These are phyloP conservation scores for Jamesozyma spencerorum DNA, from an alignment of 805 yeast species.

Conservation along the genomic window DNA sequence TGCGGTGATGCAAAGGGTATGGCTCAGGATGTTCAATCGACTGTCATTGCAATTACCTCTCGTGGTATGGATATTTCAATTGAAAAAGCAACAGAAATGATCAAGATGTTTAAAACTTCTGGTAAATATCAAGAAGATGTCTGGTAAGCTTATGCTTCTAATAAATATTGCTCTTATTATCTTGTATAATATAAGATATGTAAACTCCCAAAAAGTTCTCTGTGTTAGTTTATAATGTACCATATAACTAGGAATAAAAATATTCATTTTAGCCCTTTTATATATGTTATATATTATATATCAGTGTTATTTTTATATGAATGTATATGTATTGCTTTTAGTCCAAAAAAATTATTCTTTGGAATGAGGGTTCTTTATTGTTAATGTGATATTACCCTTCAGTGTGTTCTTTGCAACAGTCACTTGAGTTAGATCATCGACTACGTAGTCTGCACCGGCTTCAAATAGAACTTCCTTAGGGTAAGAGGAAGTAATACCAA, in stretches of 20 bases:
- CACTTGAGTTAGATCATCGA: slow-evolving; percentile 44
- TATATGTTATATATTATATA: not conserved
- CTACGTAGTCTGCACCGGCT: slow-evolving; percentile 74
- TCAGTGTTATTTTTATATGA: not conserved
- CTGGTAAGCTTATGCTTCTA: no score
- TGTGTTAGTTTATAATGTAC: not conserved
- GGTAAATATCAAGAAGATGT: slow-evolving; percentile 96
- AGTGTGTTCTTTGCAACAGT: slow-evolving; percentile 9
- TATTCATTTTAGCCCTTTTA: not conserved
- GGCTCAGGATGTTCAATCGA: slow-evolving; percentile 86
- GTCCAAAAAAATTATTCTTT: not conserved
- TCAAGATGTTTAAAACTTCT: slow-evolving; percentile 69
- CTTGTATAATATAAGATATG: no score
- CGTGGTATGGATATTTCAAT: slow-evolving; percentile 51
- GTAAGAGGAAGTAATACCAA: slow-evolving; percentile 70
- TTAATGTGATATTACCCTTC: slow-evolving; percentile 5
- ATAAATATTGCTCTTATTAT: no score
- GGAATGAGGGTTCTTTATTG: slow-evolving; percentile 7
- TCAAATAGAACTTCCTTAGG: slow-evolving; percentile 50
- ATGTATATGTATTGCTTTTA: not conserved
- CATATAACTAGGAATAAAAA: not conserved
- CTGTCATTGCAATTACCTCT: slow-evolving; percentile 55
- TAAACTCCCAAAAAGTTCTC: not conserved
- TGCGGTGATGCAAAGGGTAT: slow-evolving; percentile 95
- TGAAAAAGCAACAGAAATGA: slow-evolving; percentile 65